phyloP scores from a whole-genome alignment of 768 basidiomycete species.

The Trametes cubensis region DNA sequence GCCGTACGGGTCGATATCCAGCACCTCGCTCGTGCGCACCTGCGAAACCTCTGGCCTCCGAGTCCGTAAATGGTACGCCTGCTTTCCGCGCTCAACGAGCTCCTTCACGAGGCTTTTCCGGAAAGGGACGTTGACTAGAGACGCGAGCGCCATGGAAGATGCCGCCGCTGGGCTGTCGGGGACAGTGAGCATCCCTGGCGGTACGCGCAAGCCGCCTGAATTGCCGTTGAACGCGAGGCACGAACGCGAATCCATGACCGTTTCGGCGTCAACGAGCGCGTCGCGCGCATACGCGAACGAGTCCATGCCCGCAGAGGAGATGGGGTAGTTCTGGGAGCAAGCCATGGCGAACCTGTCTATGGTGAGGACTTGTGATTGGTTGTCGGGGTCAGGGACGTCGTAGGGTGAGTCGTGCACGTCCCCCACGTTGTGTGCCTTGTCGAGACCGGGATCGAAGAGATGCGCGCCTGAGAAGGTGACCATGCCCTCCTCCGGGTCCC shows the following conservation, averaged over 20 bases:
- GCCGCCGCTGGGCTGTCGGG: constrained; percentile 26
- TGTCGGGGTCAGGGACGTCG: constrained; percentile 29
- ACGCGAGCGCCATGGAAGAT: constrained; percentile 27
- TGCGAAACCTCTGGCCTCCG: constrained; percentile 4
- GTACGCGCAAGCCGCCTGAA: constrained; percentile 15
- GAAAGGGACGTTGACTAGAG: constrained; percentile 13
- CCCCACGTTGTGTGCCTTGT: constrained; percentile 4
- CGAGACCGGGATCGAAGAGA: constrained; percentile 39
- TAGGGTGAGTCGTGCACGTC: constrained; percentile 25
- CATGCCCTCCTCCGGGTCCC: constrained; percentile 60
- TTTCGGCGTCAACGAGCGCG: constrained; percentile 28
- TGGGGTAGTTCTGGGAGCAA: neutral
- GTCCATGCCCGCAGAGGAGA: constrained; percentile 16
- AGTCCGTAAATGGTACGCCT: constrained; percentile 7
- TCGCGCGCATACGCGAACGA: constrained; percentile 27
- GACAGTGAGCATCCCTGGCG: constrained; percentile 14
- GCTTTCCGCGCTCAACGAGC: constrained; percentile 13
- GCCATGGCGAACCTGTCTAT: constrained; percentile 30
- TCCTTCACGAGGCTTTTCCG: constrained; percentile 19
- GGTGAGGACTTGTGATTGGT: constrained; percentile 32
- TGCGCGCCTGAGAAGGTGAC: constrained; percentile 57
- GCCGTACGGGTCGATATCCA: constrained; percentile 10
- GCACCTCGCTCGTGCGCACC: neutral
- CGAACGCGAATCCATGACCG: constrained; percentile 25
- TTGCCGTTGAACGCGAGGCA: constrained; percentile 14